Percentiles rank a stretch among this genome's conserved stretches.
These are phyloP conservation scores for Oryza longistaminata DNA, from an alignment of 176 grass and related monocot species.

Conservation along the genomic window DNA sequence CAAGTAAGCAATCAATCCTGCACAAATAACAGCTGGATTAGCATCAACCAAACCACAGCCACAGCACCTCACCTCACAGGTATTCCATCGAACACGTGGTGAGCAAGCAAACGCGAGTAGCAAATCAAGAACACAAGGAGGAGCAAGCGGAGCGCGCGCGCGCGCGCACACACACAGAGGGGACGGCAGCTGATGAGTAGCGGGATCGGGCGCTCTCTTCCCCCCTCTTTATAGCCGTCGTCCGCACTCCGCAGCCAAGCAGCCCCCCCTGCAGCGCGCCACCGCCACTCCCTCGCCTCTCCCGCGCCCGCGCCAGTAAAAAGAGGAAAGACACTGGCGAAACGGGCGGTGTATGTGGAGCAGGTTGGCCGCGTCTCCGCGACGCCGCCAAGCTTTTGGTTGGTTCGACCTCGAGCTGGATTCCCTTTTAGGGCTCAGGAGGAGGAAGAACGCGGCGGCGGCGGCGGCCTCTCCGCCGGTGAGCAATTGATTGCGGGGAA, in stretches of 20 bases:
- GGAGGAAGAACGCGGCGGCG: too few species aligned
- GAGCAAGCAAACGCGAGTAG: neutral
- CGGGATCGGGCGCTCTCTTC: neutral
- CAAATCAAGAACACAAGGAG: neutral
- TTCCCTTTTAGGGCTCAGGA: too few species aligned
- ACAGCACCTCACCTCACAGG: neutral
- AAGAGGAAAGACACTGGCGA: neutral
- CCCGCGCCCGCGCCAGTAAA: too few species aligned
- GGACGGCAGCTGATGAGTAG: neutral
- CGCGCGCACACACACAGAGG: too few species aligned
- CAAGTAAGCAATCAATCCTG: neutral
- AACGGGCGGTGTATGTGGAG: neutral
- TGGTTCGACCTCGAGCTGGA: too few species aligned
- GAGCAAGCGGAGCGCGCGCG: neutral
- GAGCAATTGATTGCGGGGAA: too few species aligned
- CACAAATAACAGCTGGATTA: neutral
- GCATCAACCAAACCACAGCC: neutral
- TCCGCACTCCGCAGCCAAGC: too few species aligned
- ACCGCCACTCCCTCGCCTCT: neutral
- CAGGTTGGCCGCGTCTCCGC: too few species aligned
- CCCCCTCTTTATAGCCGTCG: neutral
- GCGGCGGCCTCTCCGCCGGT: too few species aligned
- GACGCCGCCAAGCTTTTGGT: too few species aligned
- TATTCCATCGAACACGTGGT: constrained; percentile 37
- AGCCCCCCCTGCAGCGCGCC: too few species aligned